A percentile compares a stretch with the other conserved stretches of the same genome.
Evolutionary conservation across 2,329 filamentous ascomycete species (phyloP).

Genomic region (Pseudogymnoascus sp.): DNA sequence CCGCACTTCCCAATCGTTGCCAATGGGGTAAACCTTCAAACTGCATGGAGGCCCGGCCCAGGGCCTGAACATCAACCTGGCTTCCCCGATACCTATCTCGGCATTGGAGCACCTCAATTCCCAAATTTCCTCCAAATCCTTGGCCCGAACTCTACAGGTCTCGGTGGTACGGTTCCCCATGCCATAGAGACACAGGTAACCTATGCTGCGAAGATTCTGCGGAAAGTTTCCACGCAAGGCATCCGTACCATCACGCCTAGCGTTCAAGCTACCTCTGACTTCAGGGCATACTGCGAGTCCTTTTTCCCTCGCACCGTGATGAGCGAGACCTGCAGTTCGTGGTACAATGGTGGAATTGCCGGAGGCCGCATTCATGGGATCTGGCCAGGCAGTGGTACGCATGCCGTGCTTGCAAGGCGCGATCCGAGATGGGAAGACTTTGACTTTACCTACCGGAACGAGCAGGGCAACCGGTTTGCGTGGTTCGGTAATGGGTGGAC

Average conservation of each 20-base stretch:
- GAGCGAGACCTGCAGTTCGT: slow-evolving; percentile 56
- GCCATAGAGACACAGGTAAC: slow-evolving; percentile 56
- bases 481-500: slow-evolving; percentile 60
- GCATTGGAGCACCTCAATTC: slow-evolving; percentile 9
- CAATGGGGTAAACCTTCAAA: slow-evolving; percentile 10
- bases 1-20: slow-evolving; percentile 11
- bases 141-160: slow-evolving; percentile 33
- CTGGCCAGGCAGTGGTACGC: slow-evolving; percentile 59
- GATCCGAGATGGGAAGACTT: slow-evolving; percentile 50
- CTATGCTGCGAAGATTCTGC: slow-evolving; percentile 57
- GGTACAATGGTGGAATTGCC: slow-evolving; percentile 59
- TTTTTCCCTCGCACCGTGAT: slow-evolving; percentile 48
- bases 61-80: slow-evolving; percentile 25
- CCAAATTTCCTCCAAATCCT: slow-evolving; percentile 12
- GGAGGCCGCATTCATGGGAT: slow-evolving; percentile 57
- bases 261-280: slow-evolving; percentile 52
- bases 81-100: slow-evolving; percentile 14
- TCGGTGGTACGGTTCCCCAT: slow-evolving; percentile 58
- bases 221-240: slow-evolving; percentile 57
- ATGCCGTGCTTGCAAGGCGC: slow-evolving; percentile 47
- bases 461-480: slow-evolving; percentile 35
- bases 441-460: slow-evolving; percentile 32
- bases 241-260: slow-evolving; percentile 53
- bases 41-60: slow-evolving; percentile 46
- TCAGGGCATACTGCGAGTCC: slow-evolving; percentile 49